Evolutionary conservation across 495 filamentous ascomycete genomes (phyloP), one percentile per base, ranked within the genome.

Genomic region (Barbatosphaeria neglecta): DNA sequence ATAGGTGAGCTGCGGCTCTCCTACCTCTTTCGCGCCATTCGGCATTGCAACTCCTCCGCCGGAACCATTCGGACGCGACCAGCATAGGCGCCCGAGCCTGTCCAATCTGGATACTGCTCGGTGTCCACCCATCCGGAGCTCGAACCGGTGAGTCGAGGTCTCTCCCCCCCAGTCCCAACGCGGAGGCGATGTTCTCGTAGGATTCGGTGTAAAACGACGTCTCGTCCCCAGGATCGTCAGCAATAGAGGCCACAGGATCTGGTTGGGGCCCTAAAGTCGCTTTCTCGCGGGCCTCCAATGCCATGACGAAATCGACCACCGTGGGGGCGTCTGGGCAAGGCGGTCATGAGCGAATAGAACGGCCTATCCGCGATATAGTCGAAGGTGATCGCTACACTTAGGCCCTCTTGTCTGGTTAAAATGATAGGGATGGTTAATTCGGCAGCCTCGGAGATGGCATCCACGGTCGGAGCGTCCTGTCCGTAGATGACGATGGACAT

Each of bases 71-170:
- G 28, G 28, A 33, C 6, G 11, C 28, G 9, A 33, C 9, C 28
- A 33, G 28, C 11, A 15, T 15, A 33, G 28, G 28, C 44, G 44
- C 28, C 22, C 44, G 27, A 46, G 16, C 49, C 49, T 15, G 37
- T 15, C 44, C 39, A 43, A n/a, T 51, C 37, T 37, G 23, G 20
- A 23, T 35, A 46, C 28, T 47, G 46, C 37, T 47, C 44, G 11
- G 24, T 38, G 37, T 51, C 38, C 25, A 51, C 48, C 35, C 43
- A 50, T 43, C 25, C 19, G 31, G 48, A 50, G 37, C 48, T 50
- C 20, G 43, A 43, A 31, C 48, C 48, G 4, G 23, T 28, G 25
- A 44, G 24, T 25, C 24, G 24, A 43, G 16, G 22, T 40, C 11
- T 44, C 47, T 17, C 31, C 41, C 20, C 40, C 47, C 40, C 39